phyloP scores from a whole-genome alignment of 2,329 filamentous ascomycete species.

The Elsinoe perseae region DNA sequence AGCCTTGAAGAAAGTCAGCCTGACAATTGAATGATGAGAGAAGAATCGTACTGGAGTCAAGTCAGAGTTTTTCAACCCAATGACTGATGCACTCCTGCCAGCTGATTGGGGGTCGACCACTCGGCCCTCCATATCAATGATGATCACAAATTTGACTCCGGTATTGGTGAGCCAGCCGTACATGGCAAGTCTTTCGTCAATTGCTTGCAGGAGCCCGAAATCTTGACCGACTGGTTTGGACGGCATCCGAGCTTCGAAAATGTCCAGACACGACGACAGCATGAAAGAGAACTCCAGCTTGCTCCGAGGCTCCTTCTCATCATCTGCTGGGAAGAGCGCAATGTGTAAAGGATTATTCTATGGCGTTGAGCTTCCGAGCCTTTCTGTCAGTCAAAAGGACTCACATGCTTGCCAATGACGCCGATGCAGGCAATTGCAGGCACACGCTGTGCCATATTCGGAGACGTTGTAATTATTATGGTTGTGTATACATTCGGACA shows the following conservation, averaged over 20 bases:
- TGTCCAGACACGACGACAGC: constrained; percentile 82
- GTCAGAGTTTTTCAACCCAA: constrained; percentile 76
- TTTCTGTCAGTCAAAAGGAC: constrained; percentile 23
- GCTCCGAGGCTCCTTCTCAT: constrained; percentile 53
- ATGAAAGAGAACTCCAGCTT: constrained; percentile 87
- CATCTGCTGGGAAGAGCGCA: constrained; percentile 68
- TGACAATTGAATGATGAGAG: neutral
- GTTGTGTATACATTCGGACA: neutral
- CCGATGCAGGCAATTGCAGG: constrained; percentile 87
- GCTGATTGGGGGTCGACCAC: constrained; percentile 30
- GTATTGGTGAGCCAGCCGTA: constrained; percentile 98
- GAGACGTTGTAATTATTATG: neutral
- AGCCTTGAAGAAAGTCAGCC: constrained; percentile 45
- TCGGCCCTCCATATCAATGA: constrained; percentile 82
- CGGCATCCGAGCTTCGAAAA: constrained; percentile 79
- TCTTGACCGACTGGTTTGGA: constrained; percentile 70
- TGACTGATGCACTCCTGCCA: constrained; percentile 35
- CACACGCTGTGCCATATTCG: constrained; percentile 41
- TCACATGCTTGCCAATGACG: constrained; percentile 85
- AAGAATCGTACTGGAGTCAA: constrained; percentile 60
- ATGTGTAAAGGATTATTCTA: constrained; percentile 97
- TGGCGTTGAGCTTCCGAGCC: constrained; percentile 16
- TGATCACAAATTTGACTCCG: constrained; percentile 78
- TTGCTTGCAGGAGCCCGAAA: constrained; percentile 81
- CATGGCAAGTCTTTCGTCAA: constrained; percentile 85